A percentile compares a stretch with the other conserved stretches of the same genome.
Conservation (phyloP, 805 yeast species). For the Candida bentonensis region DNA sequence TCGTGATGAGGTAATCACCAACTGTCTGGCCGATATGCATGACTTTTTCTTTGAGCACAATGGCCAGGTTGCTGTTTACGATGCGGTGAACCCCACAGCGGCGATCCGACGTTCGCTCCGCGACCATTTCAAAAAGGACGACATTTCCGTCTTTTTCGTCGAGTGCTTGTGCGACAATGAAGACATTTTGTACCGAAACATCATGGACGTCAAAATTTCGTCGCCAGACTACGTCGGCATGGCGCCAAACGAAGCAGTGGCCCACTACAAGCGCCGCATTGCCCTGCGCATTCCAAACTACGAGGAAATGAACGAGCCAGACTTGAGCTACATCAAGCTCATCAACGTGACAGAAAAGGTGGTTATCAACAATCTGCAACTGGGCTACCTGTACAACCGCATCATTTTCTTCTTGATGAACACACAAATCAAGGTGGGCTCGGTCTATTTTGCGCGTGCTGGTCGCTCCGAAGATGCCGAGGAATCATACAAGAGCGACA, state of each 20-base stretch:
- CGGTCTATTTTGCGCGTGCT: conserved; percentile 71
- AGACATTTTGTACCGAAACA: conserved; percentile 54
- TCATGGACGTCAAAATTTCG: conserved; percentile 61
- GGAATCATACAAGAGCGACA: conserved; percentile 57
- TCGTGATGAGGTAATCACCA: conserved; percentile 43
- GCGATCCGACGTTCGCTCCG: conserved; percentile 45
- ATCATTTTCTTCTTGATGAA: conserved; percentile 89
- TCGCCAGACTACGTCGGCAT: conserved; percentile 80
- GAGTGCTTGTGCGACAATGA: conserved; percentile 76
- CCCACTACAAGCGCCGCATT: conserved; percentile 64
- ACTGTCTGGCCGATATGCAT: conserved; percentile 56
- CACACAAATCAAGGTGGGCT: conserved; percentile 71
- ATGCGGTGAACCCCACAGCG: conserved; percentile 79
- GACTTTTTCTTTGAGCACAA: conserved; percentile 56
- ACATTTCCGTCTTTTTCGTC: conserved; percentile 71
- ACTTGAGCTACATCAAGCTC: conserved; percentile 65
- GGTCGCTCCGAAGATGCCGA: conserved; percentile 33
- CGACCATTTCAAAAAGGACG: conserved; percentile 36
- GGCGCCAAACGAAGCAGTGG: conserved; percentile 59
- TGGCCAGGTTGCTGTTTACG: conserved; percentile 94
- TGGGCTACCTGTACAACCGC: conserved; percentile 81
- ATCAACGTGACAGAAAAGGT: conserved; percentile 82
- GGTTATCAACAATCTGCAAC: conserved; percentile 63
- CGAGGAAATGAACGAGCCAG: conserved; percentile 48
- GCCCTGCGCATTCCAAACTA: conserved; percentile 53